A percentile compares a stretch with the other conserved stretches of the same genome.
phyloP scores from a whole-genome alignment of 495 filamentous ascomycete species.

The Annulohypoxylon maeteangense region DNA sequence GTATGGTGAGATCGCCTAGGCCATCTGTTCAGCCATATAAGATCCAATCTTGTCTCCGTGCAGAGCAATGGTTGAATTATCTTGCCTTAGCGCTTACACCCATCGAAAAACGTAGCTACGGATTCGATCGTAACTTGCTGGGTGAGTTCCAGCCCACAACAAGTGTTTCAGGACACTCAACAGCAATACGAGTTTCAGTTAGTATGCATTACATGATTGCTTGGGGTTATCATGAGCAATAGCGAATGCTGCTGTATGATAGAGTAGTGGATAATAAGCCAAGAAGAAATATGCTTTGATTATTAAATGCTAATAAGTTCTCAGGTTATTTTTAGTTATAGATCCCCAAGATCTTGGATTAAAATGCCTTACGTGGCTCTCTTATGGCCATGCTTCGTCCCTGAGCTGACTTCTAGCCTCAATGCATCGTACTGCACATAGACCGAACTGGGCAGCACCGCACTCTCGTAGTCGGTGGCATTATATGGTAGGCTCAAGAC shows the following conservation, averaged over 20 bases:
- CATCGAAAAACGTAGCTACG: slow-evolving; percentile 2
- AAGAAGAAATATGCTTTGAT: neutral
- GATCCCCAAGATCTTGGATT: neutral
- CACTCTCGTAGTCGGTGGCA: slow-evolving; percentile 65
- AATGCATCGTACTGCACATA: slow-evolving; percentile 71
- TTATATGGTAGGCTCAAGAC: slow-evolving; percentile 63
- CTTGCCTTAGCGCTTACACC: neutral
- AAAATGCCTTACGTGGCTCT: slow-evolving; percentile 32
- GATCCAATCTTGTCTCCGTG: neutral
- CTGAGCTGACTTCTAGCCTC: slow-evolving; percentile 57
- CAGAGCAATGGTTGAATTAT: neutral
- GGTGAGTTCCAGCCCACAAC: neutral
- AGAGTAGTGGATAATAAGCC: neutral
- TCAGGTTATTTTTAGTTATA: slow-evolving; percentile 3
- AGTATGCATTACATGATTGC: neutral
- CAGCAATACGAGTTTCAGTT: neutral
- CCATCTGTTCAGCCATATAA: neutral
- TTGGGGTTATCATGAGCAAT: neutral
- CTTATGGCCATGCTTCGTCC: slow-evolving; percentile 20
- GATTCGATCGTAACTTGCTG: neutral
- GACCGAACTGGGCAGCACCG: slow-evolving; percentile 58
- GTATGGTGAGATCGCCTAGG: neutral
- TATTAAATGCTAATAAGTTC: slow-evolving; percentile 1
- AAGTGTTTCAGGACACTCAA: neutral
- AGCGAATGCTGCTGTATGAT: neutral